Evolutionary conservation across 2,329 filamentous ascomycete genomes (phyloP), one percentile per base, ranked within the genome.

Genomic region (Hypoxylon sp.): DNA sequence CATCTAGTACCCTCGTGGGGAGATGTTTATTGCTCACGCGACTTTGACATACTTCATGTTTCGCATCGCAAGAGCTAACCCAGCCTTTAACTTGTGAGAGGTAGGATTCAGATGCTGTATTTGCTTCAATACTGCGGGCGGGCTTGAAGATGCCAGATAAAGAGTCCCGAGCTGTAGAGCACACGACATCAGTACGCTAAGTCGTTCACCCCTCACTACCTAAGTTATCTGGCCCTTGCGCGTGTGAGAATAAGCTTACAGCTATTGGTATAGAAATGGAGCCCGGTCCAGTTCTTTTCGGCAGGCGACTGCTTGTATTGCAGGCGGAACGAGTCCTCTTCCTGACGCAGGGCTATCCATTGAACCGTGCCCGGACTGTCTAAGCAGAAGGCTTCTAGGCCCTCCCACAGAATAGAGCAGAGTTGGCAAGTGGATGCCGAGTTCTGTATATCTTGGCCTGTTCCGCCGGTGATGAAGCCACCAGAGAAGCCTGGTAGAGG

Each of bases 351-450:
- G 11, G 49, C 51, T 2, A 62, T 58, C 56, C 56, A 59, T 13
- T 58, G 53, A 20, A 46, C 42, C 6, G 36, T 32, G 9, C 27
- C 16, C 1, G 56, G 38, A n/a, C 43, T 35, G 2, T 50, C 26
- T 2, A 38, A 26, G 25, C 47, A 55, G 17, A 61, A 54, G 4
- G 48, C 34, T 2, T 27, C 30, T 1, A 61, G 46, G 9, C 59
- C 56, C 36, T 61, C 56, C 56, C 56, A 61, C 19, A 61, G 31
- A 27, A 61, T 60, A 5, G 56, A 61, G 41, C 59, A 61, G 8
- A 51, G 20, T 20, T 29, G 48, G 31, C 59, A 61, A n/a, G 19
- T 17, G 16, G 48, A 15, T 5, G 35, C 44, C 5, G 59, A 60
- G n/a, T 30, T 27, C n/a, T 55, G 30, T 8, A 61, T 35, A 12